Conservation (phyloP, 805 yeast species). For the Candida ulmi region DNA sequence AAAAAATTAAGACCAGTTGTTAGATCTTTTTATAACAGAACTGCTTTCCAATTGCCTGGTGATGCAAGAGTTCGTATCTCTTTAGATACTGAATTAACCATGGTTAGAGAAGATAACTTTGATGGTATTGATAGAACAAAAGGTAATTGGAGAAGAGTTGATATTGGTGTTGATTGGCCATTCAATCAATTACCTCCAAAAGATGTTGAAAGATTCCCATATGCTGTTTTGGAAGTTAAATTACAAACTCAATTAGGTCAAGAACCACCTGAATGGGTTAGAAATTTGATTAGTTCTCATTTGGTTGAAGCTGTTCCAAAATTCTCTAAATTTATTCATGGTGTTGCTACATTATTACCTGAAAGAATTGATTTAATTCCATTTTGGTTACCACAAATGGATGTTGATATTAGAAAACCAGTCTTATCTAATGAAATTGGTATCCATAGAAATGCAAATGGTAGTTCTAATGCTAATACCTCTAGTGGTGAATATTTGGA, state of each 20-base stretch:
- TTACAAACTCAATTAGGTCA: conserved; percentile 97
- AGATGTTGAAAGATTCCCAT: conserved; percentile 92
- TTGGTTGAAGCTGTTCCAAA: conserved; percentile 98
- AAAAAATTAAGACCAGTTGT: conserved; percentile 88
- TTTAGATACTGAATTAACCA: conserved; percentile 91
- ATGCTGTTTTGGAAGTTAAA: conserved; percentile 96
- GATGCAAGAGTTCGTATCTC: conserved; percentile 99
- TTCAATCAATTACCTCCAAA: conserved; percentile 76
- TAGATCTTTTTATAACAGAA: conserved; percentile 94
- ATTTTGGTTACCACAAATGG: conserved; percentile 98
- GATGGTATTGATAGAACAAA: conserved; percentile 89
- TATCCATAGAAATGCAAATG: conserved; percentile 19
- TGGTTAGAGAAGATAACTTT: conserved; percentile 96
- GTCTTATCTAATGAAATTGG: conserved; percentile 31
- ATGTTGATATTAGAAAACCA: conserved; percentile 89
- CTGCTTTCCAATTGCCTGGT: conserved; percentile 98
- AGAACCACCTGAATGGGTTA: conserved; percentile 98
- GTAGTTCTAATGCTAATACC: conserved; percentile 23
- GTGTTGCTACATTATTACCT: conserved; percentile 87
- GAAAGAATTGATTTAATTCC: conserved; percentile 82
- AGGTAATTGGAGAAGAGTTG: conserved; percentile 97
- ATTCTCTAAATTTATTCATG: conserved; percentile 95
- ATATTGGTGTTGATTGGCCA: conserved; percentile 97
- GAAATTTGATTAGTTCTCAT: conserved; percentile 86
- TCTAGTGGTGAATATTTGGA: conserved; percentile 56